Base-by-base conservation (phyloP, 2,329 filamentous ascomycete genomes). In the Chaetomium olivaceum region DNA sequence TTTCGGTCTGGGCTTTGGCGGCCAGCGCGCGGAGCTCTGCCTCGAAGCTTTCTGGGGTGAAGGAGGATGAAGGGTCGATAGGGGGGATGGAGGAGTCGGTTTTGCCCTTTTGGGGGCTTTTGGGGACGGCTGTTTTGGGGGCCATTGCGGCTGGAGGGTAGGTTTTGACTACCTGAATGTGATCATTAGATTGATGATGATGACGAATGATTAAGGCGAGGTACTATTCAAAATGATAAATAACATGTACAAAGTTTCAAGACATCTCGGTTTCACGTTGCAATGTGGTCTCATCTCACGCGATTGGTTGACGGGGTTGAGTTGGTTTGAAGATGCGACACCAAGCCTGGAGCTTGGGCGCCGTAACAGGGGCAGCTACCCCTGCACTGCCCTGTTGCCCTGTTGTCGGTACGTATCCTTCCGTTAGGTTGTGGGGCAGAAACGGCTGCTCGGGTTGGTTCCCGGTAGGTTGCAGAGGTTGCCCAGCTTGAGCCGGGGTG, bases 11-110 rank as follows among this genome's bases (percentile, higher is more conserved):
- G 48, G 79, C 78, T 71, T 83, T 83, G 48, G 74, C 73, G 8
- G 84, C 83, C 14, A 87, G 80, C 43, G 77, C 72, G 69, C 81
- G 78, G 62, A 87, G 82, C 70, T 87, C 85, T 65, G 77, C 77
- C 71, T 86, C 83, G 71, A 86, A 86, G 58, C 78, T 78, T 66
- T 84, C 78, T n/a, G 81, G 81, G 4, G 81, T 82, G 72, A 82
- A 79, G 48, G 78, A 75, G 8, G 77, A 74, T 57, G 73, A 72
- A 58, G 73, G 71, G 56, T 75, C 73, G 58, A 75, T 73, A 4
- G 52, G 50, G 2, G 66, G 65, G 58, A 61, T 50, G 43, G 57
- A 12, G 33, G 60, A 21, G 57, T 59, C 23, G 58, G 65, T 69
- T 70, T 61, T 52, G 54, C 31, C 52, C 52, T 70, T 68, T 36